These are phyloP conservation scores for Heliamphora pulchella DNA, from an alignment of 179 eudicot genomes.

Conservation along the genomic window DNA sequence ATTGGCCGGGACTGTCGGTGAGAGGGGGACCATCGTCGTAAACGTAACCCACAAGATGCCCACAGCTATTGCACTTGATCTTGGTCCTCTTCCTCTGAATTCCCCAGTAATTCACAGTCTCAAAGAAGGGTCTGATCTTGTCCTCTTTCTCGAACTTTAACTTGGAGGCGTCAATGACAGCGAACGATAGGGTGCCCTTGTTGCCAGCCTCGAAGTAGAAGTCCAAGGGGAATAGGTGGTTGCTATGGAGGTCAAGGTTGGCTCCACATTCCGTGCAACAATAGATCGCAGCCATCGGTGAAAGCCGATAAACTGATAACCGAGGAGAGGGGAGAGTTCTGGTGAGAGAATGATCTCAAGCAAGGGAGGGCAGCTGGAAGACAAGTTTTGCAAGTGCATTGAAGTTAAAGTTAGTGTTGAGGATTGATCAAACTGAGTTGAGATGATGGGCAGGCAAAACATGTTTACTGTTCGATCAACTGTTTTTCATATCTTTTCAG, in stretches of 20 bases:
- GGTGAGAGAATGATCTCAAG: too few species aligned
- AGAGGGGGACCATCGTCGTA: constrained; percentile 47
- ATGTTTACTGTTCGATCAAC: too few species aligned
- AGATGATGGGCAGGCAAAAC: too few species aligned
- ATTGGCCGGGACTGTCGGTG: constrained; percentile 29
- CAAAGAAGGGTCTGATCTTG: constrained; percentile 42
- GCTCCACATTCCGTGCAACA: constrained; percentile 37
- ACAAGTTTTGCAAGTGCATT: too few species aligned
- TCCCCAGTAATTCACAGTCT: constrained; percentile 51
- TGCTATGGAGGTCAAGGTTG: constrained; percentile 32
- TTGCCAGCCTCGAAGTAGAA: constrained; percentile 59
- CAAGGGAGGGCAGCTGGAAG: too few species aligned
- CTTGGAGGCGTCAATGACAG: constrained; percentile 29
- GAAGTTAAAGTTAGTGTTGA: too few species aligned
- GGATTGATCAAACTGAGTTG: too few species aligned
- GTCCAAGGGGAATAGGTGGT: constrained; percentile 37
- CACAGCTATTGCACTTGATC: constrained; percentile 38
- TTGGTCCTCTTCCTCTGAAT: constrained; percentile 38
- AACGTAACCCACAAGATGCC: constrained; percentile 27
- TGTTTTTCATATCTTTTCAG: too few species aligned
- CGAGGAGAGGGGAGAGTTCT: too few species aligned
- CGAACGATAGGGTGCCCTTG: constrained; percentile 46
- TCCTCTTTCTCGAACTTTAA: constrained; percentile 35
- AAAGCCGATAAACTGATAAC: too few species aligned
- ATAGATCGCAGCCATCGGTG: constrained; percentile 38